phyloP scores from a whole-genome alignment of 1,284 basidiomycete species.

The Austroboletus rostrupii region DNA sequence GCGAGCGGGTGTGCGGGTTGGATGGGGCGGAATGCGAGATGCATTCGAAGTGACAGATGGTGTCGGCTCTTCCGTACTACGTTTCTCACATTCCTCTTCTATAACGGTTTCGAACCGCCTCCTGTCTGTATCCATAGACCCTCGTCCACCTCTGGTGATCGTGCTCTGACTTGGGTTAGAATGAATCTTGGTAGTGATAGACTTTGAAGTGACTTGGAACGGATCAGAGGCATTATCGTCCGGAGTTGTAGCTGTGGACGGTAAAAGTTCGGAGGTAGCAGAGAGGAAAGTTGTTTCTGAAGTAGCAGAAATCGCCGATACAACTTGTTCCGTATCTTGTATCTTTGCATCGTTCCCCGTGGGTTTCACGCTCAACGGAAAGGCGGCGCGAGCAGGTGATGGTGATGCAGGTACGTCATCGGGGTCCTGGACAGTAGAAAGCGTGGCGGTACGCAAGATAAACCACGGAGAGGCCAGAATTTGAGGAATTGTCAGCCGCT shows the following conservation, averaged over 20 bases:
- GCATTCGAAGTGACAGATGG: slow-evolving; percentile 17
- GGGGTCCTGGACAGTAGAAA: slow-evolving; percentile 34
- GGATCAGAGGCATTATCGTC: slow-evolving; percentile 44
- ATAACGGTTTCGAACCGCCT: slow-evolving; percentile 41
- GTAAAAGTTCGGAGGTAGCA: slow-evolving; percentile 48
- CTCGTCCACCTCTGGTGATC: slow-evolving; percentile 22
- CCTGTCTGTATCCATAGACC: slow-evolving; percentile 8
- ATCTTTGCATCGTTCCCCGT: slow-evolving; percentile 26
- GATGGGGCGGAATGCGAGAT: slow-evolving; percentile 52
- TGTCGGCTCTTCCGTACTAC: slow-evolving; percentile 2
- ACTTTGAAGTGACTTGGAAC: slow-evolving; percentile 28
- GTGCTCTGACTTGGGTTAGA: slow-evolving; percentile 56
- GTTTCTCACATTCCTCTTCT: slow-evolving; percentile 38
- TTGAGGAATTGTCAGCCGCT: slow-evolving; percentile 77
- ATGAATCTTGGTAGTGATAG: slow-evolving; percentile 33
- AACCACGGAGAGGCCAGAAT: slow-evolving; percentile 95
- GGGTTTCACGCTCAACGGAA: slow-evolving; percentile 17
- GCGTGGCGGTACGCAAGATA: slow-evolving; percentile 41
- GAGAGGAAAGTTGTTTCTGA: slow-evolving; percentile 54
- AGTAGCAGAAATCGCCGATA: slow-evolving; percentile 37
- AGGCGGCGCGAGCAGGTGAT: slow-evolving; percentile 23
- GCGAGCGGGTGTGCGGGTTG: slow-evolving; percentile 84
- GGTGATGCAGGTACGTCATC: slow-evolving; percentile 24
- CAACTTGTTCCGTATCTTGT: slow-evolving; percentile 43
- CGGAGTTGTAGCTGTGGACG: slow-evolving; percentile 55